Evolutionary conservation across 2,329 filamentous ascomycete genomes (phyloP).

Genomic region (Cytospora paraplurivora): DNA sequence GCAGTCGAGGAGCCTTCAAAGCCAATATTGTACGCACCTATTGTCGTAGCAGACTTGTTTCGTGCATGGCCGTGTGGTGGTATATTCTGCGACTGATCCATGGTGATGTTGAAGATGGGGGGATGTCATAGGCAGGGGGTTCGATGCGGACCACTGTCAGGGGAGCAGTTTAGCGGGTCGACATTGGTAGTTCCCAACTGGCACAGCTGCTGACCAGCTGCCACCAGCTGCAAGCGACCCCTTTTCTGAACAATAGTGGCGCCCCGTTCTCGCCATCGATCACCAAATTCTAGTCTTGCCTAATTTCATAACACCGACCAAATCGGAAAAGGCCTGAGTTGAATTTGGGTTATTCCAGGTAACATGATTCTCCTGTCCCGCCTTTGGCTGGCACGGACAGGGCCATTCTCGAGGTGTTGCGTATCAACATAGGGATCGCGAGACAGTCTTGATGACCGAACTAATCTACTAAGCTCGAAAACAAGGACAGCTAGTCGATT

Average conservation of each 20-base stretch:
- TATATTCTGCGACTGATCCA: constrained; percentile 29
- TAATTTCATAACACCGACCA: background rate
- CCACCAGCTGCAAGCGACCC: background rate
- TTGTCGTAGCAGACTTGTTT: constrained; percentile 43
- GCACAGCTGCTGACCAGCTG: background rate
- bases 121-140: background rate
- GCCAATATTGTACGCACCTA: constrained; percentile 36
- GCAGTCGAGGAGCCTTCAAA: background rate
- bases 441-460: too few relatives aligned
- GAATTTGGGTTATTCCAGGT: too few relatives aligned
- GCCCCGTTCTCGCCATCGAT: background rate
- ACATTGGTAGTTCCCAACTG: background rate
- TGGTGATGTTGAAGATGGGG: constrained; percentile 19
- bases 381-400: too few relatives aligned
- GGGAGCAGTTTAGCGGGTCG: constrained; percentile 1
- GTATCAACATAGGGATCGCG: too few relatives aligned
- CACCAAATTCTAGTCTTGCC: background rate
- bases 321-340: too few relatives aligned
- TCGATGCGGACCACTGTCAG: background rate
- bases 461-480: too few relatives aligned
- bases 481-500: too few relatives aligned
- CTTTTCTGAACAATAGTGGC: background rate
- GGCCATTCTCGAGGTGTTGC: too few relatives aligned
- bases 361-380: too few relatives aligned
- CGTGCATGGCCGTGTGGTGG: constrained; percentile 37